Evolutionary conservation across 2,329 filamentous ascomycete species (phyloP).

Genomic region (Phaeoacremonium minimum): DNA sequence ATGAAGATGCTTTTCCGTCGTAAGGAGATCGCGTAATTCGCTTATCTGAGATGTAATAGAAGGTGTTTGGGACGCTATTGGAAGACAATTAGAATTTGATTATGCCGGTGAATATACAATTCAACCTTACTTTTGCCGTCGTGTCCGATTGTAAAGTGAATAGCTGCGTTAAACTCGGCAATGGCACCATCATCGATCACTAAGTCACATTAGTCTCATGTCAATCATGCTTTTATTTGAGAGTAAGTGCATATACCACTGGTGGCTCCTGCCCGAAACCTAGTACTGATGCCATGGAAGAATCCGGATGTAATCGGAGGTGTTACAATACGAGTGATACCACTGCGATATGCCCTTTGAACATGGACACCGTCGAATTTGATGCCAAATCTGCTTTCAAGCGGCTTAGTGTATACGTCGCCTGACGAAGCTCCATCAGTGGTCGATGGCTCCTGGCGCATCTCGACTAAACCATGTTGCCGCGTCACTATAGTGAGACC

Average conservation of each 20-base stretch:
- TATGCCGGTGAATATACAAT: no score
- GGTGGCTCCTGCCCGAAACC: constrained; percentile 12
- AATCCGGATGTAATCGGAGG: constrained; percentile 11
- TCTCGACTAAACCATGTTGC: constrained; percentile 12
- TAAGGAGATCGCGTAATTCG: constrained; percentile 10
- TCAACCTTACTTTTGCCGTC: constrained; percentile 10
- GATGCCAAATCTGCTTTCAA: constrained; percentile 10
- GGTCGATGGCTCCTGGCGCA: constrained; percentile 13
- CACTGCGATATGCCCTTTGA: constrained; percentile 9
- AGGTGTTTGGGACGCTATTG: constrained; percentile 8
- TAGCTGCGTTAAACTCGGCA: constrained; percentile 6
- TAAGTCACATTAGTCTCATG: constrained; percentile 7
- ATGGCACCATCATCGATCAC: constrained; percentile 14
- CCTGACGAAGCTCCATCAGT: constrained; percentile 10
- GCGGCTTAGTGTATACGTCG: constrained; percentile 8
- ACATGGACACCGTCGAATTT: constrained; percentile 13
- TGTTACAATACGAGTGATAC: constrained; percentile 12
- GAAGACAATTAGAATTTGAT: no score
- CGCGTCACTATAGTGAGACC: constrained; percentile 9
- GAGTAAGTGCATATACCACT: constrained; percentile 7
- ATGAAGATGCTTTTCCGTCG: constrained; percentile 10
- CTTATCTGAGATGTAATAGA: constrained; percentile 13
- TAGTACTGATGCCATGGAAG: constrained; percentile 12
- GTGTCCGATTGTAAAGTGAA: constrained; percentile 14
- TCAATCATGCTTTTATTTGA: neutral